A percentile compares a stretch with the other conserved stretches of the same genome.
Evolutionary conservation across 768 basidiomycete genomes (phyloP).

Genomic region (Macrolepiota dolichaula): DNA sequence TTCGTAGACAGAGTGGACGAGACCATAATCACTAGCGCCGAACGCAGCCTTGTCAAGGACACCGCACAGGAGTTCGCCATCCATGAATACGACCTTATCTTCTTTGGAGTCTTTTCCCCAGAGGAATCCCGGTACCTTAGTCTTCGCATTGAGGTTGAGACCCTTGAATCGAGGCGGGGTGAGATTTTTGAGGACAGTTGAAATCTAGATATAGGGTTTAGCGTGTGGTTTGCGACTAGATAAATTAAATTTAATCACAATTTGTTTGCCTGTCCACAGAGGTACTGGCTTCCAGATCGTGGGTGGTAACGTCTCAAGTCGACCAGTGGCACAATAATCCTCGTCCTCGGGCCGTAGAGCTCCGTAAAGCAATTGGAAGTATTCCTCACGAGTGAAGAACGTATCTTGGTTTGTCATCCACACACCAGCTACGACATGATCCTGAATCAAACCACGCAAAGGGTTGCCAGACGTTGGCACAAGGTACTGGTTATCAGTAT

Average conservation of each 20-base stretch:
- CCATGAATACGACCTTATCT: conserved; percentile 84
- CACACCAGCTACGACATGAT: conserved; percentile 98
- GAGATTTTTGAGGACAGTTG: conserved; percentile 90
- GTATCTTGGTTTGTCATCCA: conserved; percentile 98
- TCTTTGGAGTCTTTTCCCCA: conserved; percentile 85
- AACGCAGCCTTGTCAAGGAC: conserved; percentile 97
- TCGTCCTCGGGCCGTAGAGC: conserved; percentile 83
- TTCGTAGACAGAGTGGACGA: conserved; percentile 96
- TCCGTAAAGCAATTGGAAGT: conserved; percentile 94
- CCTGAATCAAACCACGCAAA: conserved; percentile 95
- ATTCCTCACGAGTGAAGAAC: conserved; percentile 94
- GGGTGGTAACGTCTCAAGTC: conserved; percentile 81
- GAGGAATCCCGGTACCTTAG: conserved; percentile 84
- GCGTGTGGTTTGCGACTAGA: background rate
- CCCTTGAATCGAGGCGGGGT: conserved; percentile 78
- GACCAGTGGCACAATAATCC: conserved; percentile 52
- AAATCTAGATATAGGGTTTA: conserved; percentile 57
- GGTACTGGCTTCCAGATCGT: conserved; percentile 89
- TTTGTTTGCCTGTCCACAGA: conserved; percentile 97
- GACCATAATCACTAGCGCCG: conserved; percentile 92
- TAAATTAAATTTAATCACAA: conserved; percentile 50
- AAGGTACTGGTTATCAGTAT: conserved; percentile 98
- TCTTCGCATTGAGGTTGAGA: conserved; percentile 79
- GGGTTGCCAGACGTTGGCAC: conserved; percentile 98
- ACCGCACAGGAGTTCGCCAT: conserved; percentile 91